Evolutionary conservation across 129 eudicot genomes (phyloP).

Genomic region (Flaveria robusta): DNA sequence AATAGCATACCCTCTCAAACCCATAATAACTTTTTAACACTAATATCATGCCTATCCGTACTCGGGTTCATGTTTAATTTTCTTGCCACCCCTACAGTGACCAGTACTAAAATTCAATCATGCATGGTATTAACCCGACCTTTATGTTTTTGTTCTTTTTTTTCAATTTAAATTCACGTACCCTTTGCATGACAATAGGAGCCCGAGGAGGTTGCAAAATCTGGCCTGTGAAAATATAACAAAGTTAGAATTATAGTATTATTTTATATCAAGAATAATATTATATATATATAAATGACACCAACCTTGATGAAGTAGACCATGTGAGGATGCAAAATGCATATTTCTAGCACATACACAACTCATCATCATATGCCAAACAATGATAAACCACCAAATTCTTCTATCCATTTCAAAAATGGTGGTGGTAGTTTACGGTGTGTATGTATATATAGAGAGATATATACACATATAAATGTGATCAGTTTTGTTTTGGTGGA

Average conservation of each 20-base stretch:
- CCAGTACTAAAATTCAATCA: no score
- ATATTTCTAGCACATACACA: slow-evolving; percentile 31
- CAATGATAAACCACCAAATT: slow-evolving; percentile 23
- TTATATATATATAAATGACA: neutral
- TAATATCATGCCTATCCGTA: no score
- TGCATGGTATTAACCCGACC: no score
- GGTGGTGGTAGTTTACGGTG: neutral
- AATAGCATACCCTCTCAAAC: no score
- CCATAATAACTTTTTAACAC: no score
- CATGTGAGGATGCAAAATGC: slow-evolving; percentile 20
- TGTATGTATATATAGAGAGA: neutral
- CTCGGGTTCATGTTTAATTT: no score
- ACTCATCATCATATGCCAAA: slow-evolving; percentile 32
- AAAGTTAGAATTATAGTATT: neutral
- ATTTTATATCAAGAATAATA: neutral
- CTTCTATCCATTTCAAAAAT: slow-evolving; percentile 33
- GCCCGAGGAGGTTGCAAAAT: slow-evolving; percentile 16
- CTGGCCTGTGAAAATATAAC: slow-evolving; percentile 10
- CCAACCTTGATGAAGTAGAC: slow-evolving; percentile 34
- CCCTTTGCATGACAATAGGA: slow-evolving; percentile 19
- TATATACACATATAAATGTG: neutral
- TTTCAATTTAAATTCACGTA: neutral
- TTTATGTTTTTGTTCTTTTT: no score
- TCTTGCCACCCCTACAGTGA: no score
- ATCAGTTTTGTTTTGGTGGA: slow-evolving; percentile 10